phyloP scores from a whole-genome alignment of 2,329 filamentous ascomycete genomes.

The Penicillium sp. region DNA sequence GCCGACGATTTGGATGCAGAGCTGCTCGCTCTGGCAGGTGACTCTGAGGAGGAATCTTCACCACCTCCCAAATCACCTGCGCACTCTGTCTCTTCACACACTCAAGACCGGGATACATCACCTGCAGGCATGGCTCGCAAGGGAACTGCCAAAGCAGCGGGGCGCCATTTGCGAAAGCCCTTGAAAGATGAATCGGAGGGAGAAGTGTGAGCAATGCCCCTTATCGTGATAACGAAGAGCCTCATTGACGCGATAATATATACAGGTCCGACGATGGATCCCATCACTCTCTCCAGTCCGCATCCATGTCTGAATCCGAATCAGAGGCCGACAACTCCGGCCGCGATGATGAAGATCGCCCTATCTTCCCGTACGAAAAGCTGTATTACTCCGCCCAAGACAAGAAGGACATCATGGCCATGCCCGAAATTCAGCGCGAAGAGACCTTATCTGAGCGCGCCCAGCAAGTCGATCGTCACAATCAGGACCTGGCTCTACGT shows the following conservation, averaged over 20 bases:
- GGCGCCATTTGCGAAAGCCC: constrained; percentile 45
- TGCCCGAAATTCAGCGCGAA: constrained; percentile 90
- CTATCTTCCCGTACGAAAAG: constrained; percentile 79
- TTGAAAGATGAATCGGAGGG: constrained; percentile 71
- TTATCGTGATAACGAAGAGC: constrained; percentile 12
- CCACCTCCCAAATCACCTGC: constrained; percentile 56
- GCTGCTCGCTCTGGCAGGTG: constrained; percentile 85
- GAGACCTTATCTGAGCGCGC: constrained; percentile 84
- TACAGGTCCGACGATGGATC: constrained; percentile 67
- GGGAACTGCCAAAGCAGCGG: constrained; percentile 41
- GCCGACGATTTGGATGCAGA: constrained; percentile 83
- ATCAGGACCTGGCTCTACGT: constrained; percentile 78
- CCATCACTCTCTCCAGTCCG: constrained; percentile 73
- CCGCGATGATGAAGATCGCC: constrained; percentile 47
- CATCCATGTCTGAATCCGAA: constrained; percentile 85
- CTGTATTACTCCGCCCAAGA: constrained; percentile 73
- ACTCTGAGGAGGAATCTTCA: constrained; percentile 55
- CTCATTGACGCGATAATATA: not conserved
- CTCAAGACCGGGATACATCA: constrained; percentile 39
- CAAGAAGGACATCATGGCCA: constrained; percentile 74
- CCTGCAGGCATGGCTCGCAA: constrained; percentile 49
- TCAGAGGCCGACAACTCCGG: constrained; percentile 67
- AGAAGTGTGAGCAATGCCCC: constrained; percentile 67
- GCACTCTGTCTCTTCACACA: constrained; percentile 51
- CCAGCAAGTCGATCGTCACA: constrained; percentile 74